A percentile compares a stretch with the other conserved stretches of the same genome.
Evolutionary conservation across 83 land plant species (phyloP).

Genomic region (Thuja plicata): DNA sequence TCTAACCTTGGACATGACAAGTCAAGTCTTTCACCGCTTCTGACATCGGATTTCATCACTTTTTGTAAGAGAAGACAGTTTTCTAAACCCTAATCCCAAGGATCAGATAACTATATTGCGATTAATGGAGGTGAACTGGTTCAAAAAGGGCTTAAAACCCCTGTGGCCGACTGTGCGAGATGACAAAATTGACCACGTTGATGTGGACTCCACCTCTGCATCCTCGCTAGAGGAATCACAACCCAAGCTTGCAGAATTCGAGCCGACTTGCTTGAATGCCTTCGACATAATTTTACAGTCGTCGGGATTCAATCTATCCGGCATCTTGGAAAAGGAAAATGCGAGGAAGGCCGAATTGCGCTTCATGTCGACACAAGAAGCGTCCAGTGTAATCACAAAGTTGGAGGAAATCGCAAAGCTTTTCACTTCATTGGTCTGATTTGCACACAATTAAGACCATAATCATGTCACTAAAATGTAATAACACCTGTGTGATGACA

Average conservation of each 20-base stretch:
- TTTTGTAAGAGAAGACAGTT: too few species aligned
- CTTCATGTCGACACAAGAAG: constrained; percentile 43
- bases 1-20: too few species aligned
- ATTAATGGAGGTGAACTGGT: constrained; percentile 51
- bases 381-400: constrained; percentile 31
- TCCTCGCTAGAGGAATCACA: neutral
- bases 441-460: too few species aligned
- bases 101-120: constrained; percentile 36
- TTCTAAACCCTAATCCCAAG: constrained; percentile 51
- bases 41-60: too few species aligned
- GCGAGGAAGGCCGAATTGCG: constrained; percentile 28
- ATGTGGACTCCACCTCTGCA: neutral
- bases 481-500: too few species aligned
- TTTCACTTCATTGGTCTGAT: too few species aligned
- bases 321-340: constrained; percentile 22
- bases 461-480: too few species aligned
- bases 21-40: too few species aligned
- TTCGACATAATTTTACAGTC: constrained; percentile 34
- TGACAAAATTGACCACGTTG: neutral
- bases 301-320: constrained; percentile 25
- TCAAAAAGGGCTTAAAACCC: constrained; percentile 26
- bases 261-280: constrained; percentile 24
- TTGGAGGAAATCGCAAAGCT: constrained; percentile 41
- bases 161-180: neutral
- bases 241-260: neutral